Evolutionary conservation across 106 monocot species (phyloP).

Genomic region (Dioscorea dumetorum): DNA sequence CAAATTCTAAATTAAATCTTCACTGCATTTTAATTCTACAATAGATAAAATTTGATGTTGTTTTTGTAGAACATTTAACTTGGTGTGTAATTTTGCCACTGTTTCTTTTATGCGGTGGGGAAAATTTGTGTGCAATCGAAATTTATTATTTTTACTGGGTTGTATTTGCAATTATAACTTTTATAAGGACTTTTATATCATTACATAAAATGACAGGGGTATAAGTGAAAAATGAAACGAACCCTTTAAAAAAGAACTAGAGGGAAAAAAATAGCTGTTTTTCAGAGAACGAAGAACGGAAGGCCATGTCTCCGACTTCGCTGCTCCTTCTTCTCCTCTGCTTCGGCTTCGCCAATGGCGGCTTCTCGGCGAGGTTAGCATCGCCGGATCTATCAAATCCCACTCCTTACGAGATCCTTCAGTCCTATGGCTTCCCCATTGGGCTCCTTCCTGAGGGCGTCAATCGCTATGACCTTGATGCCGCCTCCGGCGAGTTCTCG

Average conservation of each 20-base stretch:
- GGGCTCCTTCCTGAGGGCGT: slow-evolving; percentile 41
- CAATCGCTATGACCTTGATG: slow-evolving; percentile 27
- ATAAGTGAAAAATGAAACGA: too few species aligned
- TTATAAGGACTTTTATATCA: neutral
- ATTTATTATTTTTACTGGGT: neutral
- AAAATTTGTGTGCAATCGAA: neutral
- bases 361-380: neutral
- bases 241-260: neutral
- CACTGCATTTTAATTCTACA: too few species aligned
- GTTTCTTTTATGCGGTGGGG: neutral
- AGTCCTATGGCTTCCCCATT: slow-evolving; percentile 39
- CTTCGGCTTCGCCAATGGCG: neutral
- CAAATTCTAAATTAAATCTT: too few species aligned
- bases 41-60: neutral
- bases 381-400: neutral
- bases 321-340: slow-evolving; percentile 2
- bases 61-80: neutral
- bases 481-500: slow-evolving; percentile 27
- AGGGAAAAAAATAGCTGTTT: neutral
- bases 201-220: neutral
- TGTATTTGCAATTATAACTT: neutral
- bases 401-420: slow-evolving; percentile 34
- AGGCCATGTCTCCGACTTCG: neutral
- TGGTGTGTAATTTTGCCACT: neutral
- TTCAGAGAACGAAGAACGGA: neutral